Evolutionary conservation across 2,329 filamentous ascomycete species (phyloP).

Genomic region (Emmonsia crescens): DNA sequence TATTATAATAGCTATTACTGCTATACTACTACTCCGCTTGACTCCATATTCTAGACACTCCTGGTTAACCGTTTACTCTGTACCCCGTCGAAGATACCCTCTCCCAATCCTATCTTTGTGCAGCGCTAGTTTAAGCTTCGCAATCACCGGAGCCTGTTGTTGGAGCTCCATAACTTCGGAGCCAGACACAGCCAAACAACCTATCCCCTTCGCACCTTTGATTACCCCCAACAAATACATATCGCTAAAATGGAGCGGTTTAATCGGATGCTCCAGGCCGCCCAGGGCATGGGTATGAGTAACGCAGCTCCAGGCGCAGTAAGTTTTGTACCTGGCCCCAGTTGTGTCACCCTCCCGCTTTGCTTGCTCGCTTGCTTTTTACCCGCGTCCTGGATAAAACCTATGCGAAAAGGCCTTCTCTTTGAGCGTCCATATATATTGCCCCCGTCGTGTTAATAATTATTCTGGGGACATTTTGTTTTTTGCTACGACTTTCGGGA

Average conservation of each 20-base stretch:
- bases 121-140: neutral
- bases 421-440: neutral
- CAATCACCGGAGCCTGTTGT: neutral
- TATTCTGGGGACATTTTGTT: neutral
- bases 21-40: neutral
- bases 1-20: no score
- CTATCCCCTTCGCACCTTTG: neutral
- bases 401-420: neutral
- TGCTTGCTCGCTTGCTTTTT: neutral
- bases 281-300: constrained; percentile 48
- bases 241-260: constrained; percentile 68
- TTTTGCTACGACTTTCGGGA: neutral
- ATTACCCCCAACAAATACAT: neutral
- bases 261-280: constrained; percentile 72
- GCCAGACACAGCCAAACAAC: neutral
- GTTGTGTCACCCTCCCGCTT: neutral
- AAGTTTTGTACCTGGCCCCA: constrained; percentile 15
- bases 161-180: neutral
- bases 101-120: neutral
- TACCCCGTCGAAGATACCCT: neutral
- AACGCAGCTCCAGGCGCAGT: constrained; percentile 29
- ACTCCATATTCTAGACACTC: neutral
- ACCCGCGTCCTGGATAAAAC: neutral
- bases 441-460: neutral
- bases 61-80: neutral